Percentiles rank a stretch among this genome's conserved stretches.
phyloP scores from a whole-genome alignment of 2,329 filamentous ascomycete species.

The Colletotrichum caudatum region DNA sequence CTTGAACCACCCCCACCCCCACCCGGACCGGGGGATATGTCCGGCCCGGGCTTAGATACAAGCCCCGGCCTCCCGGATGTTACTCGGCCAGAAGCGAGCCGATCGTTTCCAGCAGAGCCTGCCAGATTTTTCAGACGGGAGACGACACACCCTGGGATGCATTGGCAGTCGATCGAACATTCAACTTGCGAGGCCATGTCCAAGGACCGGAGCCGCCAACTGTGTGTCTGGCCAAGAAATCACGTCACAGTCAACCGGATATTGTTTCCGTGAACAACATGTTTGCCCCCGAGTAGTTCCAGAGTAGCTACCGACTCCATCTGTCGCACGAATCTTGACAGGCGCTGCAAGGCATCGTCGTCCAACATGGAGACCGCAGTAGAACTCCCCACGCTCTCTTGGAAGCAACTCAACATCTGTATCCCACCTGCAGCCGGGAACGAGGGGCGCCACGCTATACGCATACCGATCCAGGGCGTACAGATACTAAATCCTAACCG shows the following conservation, averaged over 20 bases:
- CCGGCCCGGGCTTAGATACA: neutral
- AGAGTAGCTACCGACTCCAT: neutral
- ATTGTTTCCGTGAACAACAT: neutral
- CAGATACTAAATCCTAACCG: no score
- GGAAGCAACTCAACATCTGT: neutral
- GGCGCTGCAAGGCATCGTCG: conserved; percentile 12
- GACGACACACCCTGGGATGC: neutral
- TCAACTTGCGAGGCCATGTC: neutral
- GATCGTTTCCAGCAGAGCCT: neutral
- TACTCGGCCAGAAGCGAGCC: neutral
- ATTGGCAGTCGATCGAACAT: neutral
- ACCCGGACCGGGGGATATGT: neutral
- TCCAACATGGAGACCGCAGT: neutral
- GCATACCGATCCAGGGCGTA: conserved; percentile 57
- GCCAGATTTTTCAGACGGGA: no score
- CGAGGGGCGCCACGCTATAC: conserved; percentile 77
- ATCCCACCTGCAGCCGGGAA: conserved; percentile 65
- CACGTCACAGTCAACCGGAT: neutral
- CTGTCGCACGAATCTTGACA: conserved; percentile 41
- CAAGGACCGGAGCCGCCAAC: neutral
- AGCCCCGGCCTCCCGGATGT: neutral
- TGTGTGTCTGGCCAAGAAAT: neutral
- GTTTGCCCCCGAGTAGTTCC: neutral
- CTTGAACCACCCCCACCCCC: neutral
- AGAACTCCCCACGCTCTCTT: neutral